Conservation (phyloP, 345 rosid genomes). For the Boechera retrofracta region DNA sequence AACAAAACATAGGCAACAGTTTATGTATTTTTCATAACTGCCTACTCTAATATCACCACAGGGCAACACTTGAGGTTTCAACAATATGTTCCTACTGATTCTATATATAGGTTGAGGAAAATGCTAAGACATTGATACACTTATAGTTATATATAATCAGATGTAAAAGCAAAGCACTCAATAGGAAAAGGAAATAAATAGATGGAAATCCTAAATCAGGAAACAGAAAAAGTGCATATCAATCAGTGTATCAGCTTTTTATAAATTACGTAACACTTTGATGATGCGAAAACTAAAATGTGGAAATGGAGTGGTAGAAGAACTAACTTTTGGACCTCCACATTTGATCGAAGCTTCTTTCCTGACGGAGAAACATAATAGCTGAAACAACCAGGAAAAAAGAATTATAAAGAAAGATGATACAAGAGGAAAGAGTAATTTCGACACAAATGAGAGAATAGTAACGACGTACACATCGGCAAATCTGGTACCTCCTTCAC, state of each 20-base stretch:
- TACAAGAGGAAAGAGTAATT: background rate
- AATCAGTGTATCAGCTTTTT: background rate
- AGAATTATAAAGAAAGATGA: background rate
- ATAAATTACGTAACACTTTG: background rate
- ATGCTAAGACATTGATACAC: conserved; percentile 2
- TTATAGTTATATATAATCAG: background rate
- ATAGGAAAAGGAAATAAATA: background rate
- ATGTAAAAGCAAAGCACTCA: background rate
- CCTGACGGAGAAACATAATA: conserved; percentile 88
- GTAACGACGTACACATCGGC: conserved; percentile 81
- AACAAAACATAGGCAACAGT: background rate
- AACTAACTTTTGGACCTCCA: conserved; percentile 81
- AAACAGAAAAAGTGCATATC: background rate
- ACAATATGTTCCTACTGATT: background rate
- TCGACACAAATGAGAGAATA: conserved; percentile 5
- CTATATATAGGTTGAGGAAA: background rate
- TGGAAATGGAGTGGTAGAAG: conserved; percentile 7
- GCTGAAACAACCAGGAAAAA: conserved; percentile 49
- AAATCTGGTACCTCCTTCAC: conserved; percentile 85
- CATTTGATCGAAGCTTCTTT: conserved; percentile 86
- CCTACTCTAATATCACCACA: conserved; percentile 9
- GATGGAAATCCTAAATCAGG: background rate
- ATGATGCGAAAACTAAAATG: background rate
- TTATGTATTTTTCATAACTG: conserved; percentile 3
- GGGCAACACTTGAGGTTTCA: background rate